Base-by-base conservation (phyloP, 805 yeast species). In the Candida golubevii region DNA sequence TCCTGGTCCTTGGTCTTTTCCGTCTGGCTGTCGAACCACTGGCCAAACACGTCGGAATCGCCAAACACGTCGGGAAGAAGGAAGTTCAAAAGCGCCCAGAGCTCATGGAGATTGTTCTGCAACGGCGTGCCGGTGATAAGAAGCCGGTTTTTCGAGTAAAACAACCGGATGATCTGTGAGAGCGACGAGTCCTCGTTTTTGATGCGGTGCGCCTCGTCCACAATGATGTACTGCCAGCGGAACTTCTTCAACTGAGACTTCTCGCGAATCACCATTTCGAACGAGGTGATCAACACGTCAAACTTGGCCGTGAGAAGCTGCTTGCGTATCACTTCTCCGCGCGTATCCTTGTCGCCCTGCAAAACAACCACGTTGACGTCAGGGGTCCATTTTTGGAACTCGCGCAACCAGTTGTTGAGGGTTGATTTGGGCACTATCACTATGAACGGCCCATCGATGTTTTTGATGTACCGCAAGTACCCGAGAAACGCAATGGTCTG, bases 131-230 rank as follows among this genome's bases (percentile, higher is more conserved):
- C 99, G 0, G 99, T 91, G 48, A 91, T 89, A 46, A 91, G 69
- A 36, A 91, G 67, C 48, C 99, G 73, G 61, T 88, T 88, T 46
- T 82, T 79, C 13, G 97, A 88, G 60, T 86, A 85, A 60, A 91
- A 89, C 26, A 89, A 65, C 51, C 98, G 78, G 47, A 93, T 90
- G 51, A 93, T 90, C 64, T 91, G 97, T 1, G 97, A 88, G 40
- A 91, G 71, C 33, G 93, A 83, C 53, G 95, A 83, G 58, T 88
- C 95, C 60, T 93, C 98, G 62, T 93, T 93, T 61, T 91, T 91
- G 61, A 91, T 91, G 61, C 98, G 79, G 64, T 91, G 99, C 2
- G 98, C 98, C 65, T 90, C 97, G 68, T 91, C 99, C 41, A 91
- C 88, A 15, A 93, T 77, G 44, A 93, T 82, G 62, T 91, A 91